These are phyloP conservation scores for Thuidium tamariscinum DNA, from an alignment of 225 moss, liverwort and hornwort genomes.

Conservation along the genomic window DNA sequence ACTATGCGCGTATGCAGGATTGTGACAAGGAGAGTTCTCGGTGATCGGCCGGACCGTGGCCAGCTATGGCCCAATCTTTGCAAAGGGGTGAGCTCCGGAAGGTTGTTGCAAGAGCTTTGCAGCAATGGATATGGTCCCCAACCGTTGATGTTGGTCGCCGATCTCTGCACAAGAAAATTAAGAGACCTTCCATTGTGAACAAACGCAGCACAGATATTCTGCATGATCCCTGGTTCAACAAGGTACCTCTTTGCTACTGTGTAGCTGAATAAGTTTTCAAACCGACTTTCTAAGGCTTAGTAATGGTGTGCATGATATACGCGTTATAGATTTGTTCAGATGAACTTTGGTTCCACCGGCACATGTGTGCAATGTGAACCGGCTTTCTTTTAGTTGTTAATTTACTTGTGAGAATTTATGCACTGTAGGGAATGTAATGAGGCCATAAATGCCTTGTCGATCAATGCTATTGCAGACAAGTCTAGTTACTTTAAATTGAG, in stretches of 20 bases:
- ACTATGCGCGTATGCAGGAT: background rate
- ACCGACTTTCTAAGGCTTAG: background rate
- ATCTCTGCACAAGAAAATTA: slow-evolving; percentile 15
- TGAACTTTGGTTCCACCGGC: background rate
- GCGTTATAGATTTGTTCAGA: background rate
- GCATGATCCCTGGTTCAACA: slow-evolving; percentile 97
- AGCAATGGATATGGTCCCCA: slow-evolving; percentile 30
- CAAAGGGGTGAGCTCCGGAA: slow-evolving; percentile 29
- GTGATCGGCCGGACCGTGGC: background rate
- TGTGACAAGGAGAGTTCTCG: background rate
- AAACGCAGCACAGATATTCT: slow-evolving; percentile 92
- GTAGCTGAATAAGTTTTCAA: background rate
- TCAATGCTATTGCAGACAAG: background rate
- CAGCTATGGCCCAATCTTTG: slow-evolving; percentile 41
- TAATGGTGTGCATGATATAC: background rate
- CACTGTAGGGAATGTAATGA: background rate
- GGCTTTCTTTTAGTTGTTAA: background rate
- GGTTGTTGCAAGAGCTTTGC: slow-evolving; percentile 41
- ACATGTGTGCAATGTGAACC: background rate
- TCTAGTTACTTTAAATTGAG: background rate
- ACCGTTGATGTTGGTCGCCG: slow-evolving; percentile 26
- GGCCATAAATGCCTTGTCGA: background rate
- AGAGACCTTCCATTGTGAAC: slow-evolving; percentile 63
- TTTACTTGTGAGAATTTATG: background rate
- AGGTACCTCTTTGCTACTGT: slow-evolving; percentile 29